Percentiles rank a stretch among this genome's conserved stretches.
Conservation (phyloP, 1,139 yeast species). For the Kurtzmaniella quercitrusa region DNA sequence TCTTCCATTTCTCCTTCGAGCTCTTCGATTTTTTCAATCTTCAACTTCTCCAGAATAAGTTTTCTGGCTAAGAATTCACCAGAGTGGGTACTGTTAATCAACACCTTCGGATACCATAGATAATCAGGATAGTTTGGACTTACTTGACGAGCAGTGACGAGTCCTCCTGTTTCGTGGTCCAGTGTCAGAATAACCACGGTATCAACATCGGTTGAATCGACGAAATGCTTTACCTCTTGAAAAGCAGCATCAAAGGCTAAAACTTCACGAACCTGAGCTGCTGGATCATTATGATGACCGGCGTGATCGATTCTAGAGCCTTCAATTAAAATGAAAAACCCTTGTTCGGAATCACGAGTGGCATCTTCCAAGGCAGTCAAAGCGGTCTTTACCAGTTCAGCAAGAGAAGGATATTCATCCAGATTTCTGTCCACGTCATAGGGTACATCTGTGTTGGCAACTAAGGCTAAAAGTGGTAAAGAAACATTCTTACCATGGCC, state of each 20-base stretch:
- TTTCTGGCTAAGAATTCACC: slow-evolving; percentile 58
- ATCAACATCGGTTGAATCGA: slow-evolving; percentile 59
- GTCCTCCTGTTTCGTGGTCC: slow-evolving; percentile 92
- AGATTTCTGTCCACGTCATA: slow-evolving; percentile 71
- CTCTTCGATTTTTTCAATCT: slow-evolving; percentile 13
- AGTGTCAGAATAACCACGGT: slow-evolving; percentile 75
- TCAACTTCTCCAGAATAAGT: slow-evolving; percentile 19
- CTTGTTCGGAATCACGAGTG: slow-evolving; percentile 63
- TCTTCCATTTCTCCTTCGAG: slow-evolving; percentile 22
- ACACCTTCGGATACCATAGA: slow-evolving; percentile 72
- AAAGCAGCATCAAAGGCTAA: slow-evolving; percentile 75
- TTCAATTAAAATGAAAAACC: slow-evolving; percentile 78
- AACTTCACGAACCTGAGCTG: slow-evolving; percentile 78
- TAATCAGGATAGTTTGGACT: slow-evolving; percentile 46
- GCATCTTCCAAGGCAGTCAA: slow-evolving; percentile 60
- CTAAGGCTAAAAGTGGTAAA: slow-evolving; percentile 67
- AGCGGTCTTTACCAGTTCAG: slow-evolving; percentile 70
- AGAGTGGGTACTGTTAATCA: slow-evolving; percentile 63
- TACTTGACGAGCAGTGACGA: slow-evolving; percentile 69
- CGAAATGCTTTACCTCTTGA: slow-evolving; percentile 62
- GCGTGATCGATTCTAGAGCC: slow-evolving; percentile 92
- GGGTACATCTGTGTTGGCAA: slow-evolving; percentile 73
- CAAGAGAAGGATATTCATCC: slow-evolving; percentile 60
- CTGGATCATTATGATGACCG: slow-evolving; percentile 85
- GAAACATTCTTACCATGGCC: slow-evolving; percentile 55